Evolutionary conservation across 176 grass and related monocot species (phyloP), one percentile per base, ranked within the genome.

Genomic region (Poa pratensis): DNA sequence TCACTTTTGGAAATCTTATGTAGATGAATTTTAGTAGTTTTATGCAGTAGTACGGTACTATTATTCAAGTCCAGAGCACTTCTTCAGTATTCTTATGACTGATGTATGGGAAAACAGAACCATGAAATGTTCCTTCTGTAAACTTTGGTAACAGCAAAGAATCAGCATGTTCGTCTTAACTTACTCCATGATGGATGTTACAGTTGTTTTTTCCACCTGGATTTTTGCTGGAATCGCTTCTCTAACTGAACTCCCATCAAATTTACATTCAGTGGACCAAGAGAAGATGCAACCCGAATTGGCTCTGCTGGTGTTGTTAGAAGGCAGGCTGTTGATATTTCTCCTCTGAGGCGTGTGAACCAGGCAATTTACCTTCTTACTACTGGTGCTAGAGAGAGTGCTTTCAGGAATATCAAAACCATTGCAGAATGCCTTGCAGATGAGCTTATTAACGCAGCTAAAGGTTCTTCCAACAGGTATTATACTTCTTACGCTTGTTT

Each of bases 251-350:
- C 8, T n/a, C 40, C 5, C 55, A n/a, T 69, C 2, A 67, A 79
- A 54, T 1, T 9, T 42, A 51, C 7, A 20, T 67, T 1, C 73
- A 91, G 90, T 81, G 90, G 90, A 18, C 90, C 90, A 19, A 74
- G 90, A 63, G 93, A 95, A 55, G 93, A 95, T 72, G 93, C 93
- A 18, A 95, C 86, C 35, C 83, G 90, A 48, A 95, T 95, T 69
- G 93, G 93, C n/a, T 95, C 93, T 23, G 93, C 93, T 74, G 93
- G 93, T 78, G 93, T 86, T 82, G 93, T 95, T 30, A 95, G 93
- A 60, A 92, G 93, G 78, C 93, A 95, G 73, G 93, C 93, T 28
- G 93, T 95, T 52, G 93, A 95, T 92, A 95, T 95, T 80, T 95
- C 93, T 2, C 93, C 93, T 57, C 71, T 95, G 52, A 84, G 93